Percentiles rank a stretch among this genome's conserved stretches.
Conservation (phyloP, 108 stramenopile genomes). For the Fistulifera pelliculosa region DNA sequence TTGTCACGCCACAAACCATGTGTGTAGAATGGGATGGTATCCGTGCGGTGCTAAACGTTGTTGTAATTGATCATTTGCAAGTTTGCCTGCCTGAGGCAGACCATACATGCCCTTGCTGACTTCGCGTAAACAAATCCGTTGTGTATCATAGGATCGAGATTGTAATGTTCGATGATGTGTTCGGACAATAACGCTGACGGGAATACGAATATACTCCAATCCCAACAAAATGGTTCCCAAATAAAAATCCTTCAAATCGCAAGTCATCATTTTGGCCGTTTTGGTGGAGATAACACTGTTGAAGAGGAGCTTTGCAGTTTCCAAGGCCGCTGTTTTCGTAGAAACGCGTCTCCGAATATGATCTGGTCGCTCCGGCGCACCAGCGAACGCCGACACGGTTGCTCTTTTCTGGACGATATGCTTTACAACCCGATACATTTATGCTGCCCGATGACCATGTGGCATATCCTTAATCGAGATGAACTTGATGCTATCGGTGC, state of each 20-base stretch:
- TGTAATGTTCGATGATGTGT: conserved; percentile 9
- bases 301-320: conserved; percentile 23
- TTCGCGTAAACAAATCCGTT: conserved; percentile 17
- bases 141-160: conserved; percentile 6
- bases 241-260: conserved; percentile 32
- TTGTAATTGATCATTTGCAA: conserved; percentile 11
- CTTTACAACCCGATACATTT: conserved; percentile 18
- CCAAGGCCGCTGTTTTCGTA: conserved; percentile 23
- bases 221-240: conserved; percentile 19
- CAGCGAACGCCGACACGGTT: conserved; percentile 17
- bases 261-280: conserved; percentile 12
- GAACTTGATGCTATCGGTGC: conserved; percentile 17
- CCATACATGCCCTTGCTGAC: conserved; percentile 17
- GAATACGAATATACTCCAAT: conserved; percentile 34
- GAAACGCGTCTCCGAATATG: conserved; percentile 10
- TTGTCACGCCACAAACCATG: conserved; percentile 37
- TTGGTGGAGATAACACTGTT: conserved; percentile 17
- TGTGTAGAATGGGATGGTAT: conserved; percentile 9
- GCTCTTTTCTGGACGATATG: conserved; percentile 21
- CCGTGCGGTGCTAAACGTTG: conserved; percentile 3
- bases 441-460: neutral
- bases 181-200: conserved; percentile 1
- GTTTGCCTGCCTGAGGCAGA: conserved; percentile 1
- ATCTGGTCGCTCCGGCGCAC: conserved; percentile 28
- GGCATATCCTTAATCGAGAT: conserved; percentile 2